Percentiles rank a stretch among this genome's conserved stretches.
These are phyloP conservation scores for Polygonum maritimum DNA, from an alignment of 148 eudicot genomes.

Conservation along the genomic window DNA sequence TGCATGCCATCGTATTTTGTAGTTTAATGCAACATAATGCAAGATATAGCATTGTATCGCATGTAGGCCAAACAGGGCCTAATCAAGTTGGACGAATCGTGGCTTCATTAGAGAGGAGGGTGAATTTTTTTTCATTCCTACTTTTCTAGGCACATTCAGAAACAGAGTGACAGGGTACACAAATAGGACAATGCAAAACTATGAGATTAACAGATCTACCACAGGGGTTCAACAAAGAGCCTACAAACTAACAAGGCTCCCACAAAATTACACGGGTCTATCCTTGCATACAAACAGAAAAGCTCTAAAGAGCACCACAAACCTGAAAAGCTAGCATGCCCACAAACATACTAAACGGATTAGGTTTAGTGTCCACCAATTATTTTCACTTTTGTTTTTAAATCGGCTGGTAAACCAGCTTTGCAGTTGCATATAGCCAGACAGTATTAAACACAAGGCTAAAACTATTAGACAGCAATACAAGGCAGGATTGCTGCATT, in stretches of 20 bases:
- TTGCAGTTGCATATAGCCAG: slow-evolving; percentile 1
- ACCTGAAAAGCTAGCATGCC: not conserved
- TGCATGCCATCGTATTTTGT: too few species aligned
- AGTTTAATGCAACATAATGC: too few species aligned
- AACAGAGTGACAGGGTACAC: not conserved
- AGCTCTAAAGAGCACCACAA: not conserved
- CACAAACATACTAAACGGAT: slow-evolving; percentile 6
- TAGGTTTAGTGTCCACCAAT: slow-evolving; percentile 3
- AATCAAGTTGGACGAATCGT: too few species aligned
- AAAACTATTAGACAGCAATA: not conserved
- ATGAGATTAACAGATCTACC: not conserved
- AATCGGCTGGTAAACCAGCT: not conserved
- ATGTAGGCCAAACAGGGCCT: too few species aligned
- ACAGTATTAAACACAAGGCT: not conserved
- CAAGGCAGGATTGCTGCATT: not conserved
- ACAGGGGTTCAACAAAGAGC: not conserved
- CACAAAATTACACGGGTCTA: not conserved
- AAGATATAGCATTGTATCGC: too few species aligned
- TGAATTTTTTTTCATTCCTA: not conserved
- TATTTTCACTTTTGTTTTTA: not conserved
- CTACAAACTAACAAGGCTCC: not conserved
- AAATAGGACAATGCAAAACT: not conserved
- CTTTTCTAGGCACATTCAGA: not conserved
- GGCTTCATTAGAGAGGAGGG: too few species aligned
- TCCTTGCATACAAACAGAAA: not conserved